These are phyloP conservation scores for Capsicum rhomboideum DNA, from an alignment of 257 asterid genomes.

Conservation along the genomic window DNA sequence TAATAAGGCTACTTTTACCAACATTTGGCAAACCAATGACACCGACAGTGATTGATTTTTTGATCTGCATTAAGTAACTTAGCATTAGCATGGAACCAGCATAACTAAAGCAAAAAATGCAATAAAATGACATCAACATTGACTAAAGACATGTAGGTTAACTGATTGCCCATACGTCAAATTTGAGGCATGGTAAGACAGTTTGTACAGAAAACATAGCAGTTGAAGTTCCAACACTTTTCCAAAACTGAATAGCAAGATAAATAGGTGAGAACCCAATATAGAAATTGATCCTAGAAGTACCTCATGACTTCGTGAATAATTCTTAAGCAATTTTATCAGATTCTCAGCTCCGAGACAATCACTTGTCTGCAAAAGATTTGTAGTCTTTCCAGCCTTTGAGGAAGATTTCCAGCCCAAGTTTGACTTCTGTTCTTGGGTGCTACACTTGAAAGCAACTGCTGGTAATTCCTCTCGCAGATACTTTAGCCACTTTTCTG, in stretches of 20 bases:
- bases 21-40: conserved; percentile 96
- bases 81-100: not conserved
- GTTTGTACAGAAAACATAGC: not conserved
- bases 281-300: not conserved
- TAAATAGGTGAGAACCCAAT: not conserved
- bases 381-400: conserved; percentile 35
- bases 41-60: conserved; percentile 87
- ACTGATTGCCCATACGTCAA: not conserved
- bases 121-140: not conserved
- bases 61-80: conserved; percentile 48
- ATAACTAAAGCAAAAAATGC: not conserved
- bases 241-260: not conserved
- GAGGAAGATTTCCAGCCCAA: conserved; percentile 89
- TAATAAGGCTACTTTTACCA: conserved; percentile 92
- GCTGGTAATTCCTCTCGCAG: conserved; percentile 90
- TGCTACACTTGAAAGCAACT: conserved; percentile 90
- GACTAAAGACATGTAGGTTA: not conserved
- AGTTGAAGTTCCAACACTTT: not conserved
- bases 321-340: conserved; percentile 67
- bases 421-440: conserved; percentile 90
- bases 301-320: conserved; percentile 76
- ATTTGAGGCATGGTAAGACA: not conserved
- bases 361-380: conserved; percentile 72
- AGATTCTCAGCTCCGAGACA: conserved; percentile 93
- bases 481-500: conserved; percentile 91